Conservation (phyloP, 768 basidiomycete species). For the Xanthoconium purpureum region DNA sequence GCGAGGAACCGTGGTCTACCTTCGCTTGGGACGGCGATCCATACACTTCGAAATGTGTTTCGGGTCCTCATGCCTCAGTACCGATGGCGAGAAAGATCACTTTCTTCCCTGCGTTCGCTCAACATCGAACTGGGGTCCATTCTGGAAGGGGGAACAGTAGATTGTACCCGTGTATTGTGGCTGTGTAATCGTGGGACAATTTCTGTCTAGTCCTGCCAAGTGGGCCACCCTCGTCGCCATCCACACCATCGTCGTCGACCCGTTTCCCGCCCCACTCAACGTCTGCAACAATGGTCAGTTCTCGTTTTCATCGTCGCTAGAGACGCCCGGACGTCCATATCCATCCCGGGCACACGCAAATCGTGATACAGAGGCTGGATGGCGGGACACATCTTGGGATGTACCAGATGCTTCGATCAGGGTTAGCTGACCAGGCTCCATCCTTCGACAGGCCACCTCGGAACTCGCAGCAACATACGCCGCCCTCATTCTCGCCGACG, state of each 20-base stretch:
- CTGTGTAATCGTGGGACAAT: conserved; percentile 17
- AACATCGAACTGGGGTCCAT: not conserved
- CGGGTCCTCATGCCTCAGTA: too few species aligned
- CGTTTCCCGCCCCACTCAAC: conserved; percentile 2
- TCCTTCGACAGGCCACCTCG: conserved; percentile 41
- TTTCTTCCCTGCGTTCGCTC: too few species aligned
- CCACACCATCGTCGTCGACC: conserved; percentile 20
- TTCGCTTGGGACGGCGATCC: too few species aligned
- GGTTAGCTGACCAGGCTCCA: conserved; percentile 11
- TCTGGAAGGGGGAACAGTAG: too few species aligned
- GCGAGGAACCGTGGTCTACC: too few species aligned
- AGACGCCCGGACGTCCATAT: not conserved
- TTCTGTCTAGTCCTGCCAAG: not conserved
- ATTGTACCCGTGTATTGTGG: conserved; percentile 1
- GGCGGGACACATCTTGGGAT: conserved; percentile 9
- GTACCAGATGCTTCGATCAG: not conserved
- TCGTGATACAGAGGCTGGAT: conserved; percentile 18
- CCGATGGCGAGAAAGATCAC: too few species aligned
- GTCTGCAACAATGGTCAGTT: conserved; percentile 27
- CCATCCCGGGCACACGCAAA: not conserved
- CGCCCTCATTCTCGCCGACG: conserved; percentile 97
- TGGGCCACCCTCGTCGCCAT: not conserved
- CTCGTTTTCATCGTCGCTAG: not conserved
- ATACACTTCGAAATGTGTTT: too few species aligned
- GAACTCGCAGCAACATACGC: conserved; percentile 97